phyloP scores from a whole-genome alignment of 306 rosid species.

The Cicer bijugum region DNA sequence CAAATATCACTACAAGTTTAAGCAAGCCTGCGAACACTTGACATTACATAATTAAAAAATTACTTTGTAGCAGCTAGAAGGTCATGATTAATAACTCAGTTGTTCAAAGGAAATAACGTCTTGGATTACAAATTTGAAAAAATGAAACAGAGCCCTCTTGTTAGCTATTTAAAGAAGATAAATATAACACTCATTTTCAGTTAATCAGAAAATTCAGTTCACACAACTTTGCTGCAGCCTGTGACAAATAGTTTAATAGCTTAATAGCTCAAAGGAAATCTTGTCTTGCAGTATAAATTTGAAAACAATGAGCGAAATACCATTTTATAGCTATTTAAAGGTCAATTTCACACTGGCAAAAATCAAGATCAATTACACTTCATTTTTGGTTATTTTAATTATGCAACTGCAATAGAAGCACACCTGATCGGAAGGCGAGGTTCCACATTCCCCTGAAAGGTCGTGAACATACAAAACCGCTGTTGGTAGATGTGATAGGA shows the following conservation, averaged over 20 bases:
- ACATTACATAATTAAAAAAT: background rate
- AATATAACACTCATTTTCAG: slow-evolving; percentile 2
- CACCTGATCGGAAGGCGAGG: slow-evolving; percentile 96
- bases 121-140: slow-evolving; percentile 6
- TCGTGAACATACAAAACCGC: slow-evolving; percentile 92
- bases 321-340: slow-evolving; percentile 17
- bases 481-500: slow-evolving; percentile 85
- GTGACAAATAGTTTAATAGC: background rate
- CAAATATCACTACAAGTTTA: too few relatives aligned
- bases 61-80: background rate
- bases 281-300: slow-evolving; percentile 27
- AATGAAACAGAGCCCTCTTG: background rate
- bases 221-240: background rate
- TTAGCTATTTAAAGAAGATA: slow-evolving; percentile 20
- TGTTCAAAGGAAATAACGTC: background rate
- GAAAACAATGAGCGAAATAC: background rate
- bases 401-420: slow-evolving; percentile 42
- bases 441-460: slow-evolving; percentile 96
- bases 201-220: background rate
- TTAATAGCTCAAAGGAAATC: slow-evolving; percentile 19
- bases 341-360: slow-evolving; percentile 7
- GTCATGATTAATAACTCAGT: background rate
- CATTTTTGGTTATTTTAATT: slow-evolving; percentile 33
- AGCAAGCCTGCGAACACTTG: background rate
- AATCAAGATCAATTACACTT: background rate